Evolutionary conservation across 1,139 yeast genomes (phyloP).

Genomic region (Yamadazyma triangularis): DNA sequence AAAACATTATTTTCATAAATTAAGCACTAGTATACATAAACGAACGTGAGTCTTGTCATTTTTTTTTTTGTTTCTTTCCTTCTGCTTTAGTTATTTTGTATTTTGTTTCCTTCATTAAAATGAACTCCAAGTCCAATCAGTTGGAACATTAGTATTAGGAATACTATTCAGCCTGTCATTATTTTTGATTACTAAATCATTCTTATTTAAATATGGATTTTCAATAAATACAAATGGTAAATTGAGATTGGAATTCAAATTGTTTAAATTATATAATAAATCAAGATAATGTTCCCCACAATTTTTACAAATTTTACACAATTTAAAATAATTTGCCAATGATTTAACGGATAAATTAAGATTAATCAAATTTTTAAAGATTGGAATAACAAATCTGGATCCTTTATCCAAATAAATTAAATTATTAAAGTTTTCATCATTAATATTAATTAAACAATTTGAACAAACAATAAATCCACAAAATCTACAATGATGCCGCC

Average conservation of each 20-base stretch:
- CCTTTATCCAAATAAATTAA: conserved; percentile 26
- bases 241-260: conserved; percentile 5
- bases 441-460: conserved; percentile 24
- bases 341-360: conserved; percentile 3
- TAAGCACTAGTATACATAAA: too few relatives aligned
- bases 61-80: too few relatives aligned
- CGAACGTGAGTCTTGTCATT: too few relatives aligned
- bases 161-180: conserved; percentile 8
- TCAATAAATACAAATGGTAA: conserved; percentile 34
- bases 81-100: too few relatives aligned
- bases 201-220: conserved; percentile 28
- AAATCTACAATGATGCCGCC: conserved; percentile 44
- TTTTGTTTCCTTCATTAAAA: too few relatives aligned
- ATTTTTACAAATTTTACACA: conserved; percentile 34
- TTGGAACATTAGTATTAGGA: conserved; percentile 10
- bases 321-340: conserved; percentile 17
- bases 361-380: conserved; percentile 17
- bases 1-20: too few relatives aligned
- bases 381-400: conserved; percentile 38
- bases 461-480: conserved; percentile 39
- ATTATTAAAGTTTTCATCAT: conserved; percentile 9
- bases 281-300: conserved; percentile 32
- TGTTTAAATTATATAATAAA: conserved; percentile 25
- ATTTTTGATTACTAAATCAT: conserved; percentile 1
- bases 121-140: conserved; percentile 48